Conservation (phyloP, 306 rosid genomes). For the Glycyrrhiza uralensis region DNA sequence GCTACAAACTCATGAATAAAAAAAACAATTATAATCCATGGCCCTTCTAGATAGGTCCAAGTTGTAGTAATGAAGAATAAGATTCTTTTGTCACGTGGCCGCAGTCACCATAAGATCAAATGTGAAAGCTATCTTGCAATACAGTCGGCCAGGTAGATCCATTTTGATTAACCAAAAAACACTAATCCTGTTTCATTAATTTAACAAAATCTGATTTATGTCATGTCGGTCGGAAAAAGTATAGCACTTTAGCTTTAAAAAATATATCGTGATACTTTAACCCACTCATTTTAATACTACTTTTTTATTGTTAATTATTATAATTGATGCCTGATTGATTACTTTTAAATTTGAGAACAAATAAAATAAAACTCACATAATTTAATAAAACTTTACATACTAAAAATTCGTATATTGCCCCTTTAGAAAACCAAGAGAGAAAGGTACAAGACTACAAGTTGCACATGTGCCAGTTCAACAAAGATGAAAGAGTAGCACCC, state of each 20-base stretch:
- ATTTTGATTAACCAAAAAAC: neutral
- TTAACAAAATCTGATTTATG: neutral
- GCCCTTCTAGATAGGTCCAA: slow-evolving; percentile 15
- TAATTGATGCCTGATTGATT: no score
- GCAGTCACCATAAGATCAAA: neutral
- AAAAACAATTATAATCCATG: neutral
- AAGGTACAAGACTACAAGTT: neutral
- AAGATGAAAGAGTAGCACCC: neutral
- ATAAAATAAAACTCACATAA: no score
- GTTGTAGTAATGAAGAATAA: neutral
- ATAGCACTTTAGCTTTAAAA: neutral
- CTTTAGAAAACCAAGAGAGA: no score
- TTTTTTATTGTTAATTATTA: no score
- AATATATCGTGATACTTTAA: no score
- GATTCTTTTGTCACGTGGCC: slow-evolving; percentile 22
- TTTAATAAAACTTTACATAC: no score
- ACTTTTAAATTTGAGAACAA: no score
- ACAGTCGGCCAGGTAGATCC: slow-evolving; percentile 7
- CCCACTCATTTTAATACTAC: no score
- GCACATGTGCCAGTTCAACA: neutral
- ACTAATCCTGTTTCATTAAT: neutral
- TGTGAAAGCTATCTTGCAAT: slow-evolving; percentile 22
- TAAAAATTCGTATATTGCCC: no score
- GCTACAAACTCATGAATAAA: neutral
- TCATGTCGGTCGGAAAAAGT: neutral